A percentile compares a stretch with the other conserved stretches of the same genome.
phyloP scores from a whole-genome alignment of 345 rosid species.

The Brassica incana region DNA sequence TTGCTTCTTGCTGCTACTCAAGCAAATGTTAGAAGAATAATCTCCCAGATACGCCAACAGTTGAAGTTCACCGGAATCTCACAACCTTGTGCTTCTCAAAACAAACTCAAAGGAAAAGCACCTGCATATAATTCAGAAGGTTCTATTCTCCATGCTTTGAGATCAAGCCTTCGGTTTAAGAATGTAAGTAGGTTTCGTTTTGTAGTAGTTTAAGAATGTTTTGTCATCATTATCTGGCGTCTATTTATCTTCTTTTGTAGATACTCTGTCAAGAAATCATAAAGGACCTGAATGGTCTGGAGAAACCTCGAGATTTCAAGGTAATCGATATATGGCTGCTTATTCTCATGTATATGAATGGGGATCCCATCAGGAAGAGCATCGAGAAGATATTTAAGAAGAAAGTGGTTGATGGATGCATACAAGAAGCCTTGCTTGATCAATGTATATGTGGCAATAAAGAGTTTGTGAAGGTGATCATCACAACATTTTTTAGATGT shows the following conservation, averaged over 20 bases:
- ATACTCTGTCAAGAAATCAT: constrained; percentile 76
- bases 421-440: constrained; percentile 63
- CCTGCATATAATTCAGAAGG: constrained; percentile 53
- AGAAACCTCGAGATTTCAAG: constrained; percentile 72
- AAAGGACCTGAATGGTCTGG: constrained; percentile 63
- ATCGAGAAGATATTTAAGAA: constrained; percentile 68
- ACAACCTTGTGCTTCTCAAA: constrained; percentile 44
- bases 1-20: constrained; percentile 77
- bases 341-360: constrained; percentile 64
- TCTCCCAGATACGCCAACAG: constrained; percentile 67
- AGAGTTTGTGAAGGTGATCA: constrained; percentile 61
- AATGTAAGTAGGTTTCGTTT: constrained; percentile 47
- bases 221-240: background rate
- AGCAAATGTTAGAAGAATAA: constrained; percentile 64
- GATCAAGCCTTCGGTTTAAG: constrained; percentile 79
- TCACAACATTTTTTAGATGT: background rate
- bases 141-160: constrained; percentile 69
- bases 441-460: constrained; percentile 71
- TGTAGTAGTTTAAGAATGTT: constrained; percentile 23
- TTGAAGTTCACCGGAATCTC: constrained; percentile 62
- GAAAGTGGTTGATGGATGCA: constrained; percentile 67
- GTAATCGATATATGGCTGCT: constrained; percentile 83
- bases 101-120: constrained; percentile 67
- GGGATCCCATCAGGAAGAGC: constrained; percentile 53
- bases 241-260: constrained; percentile 40